Evolutionary conservation across 78 protist genomes (phyloP), one percentile per base, ranked within the genome.

Genomic region (Dictyostelium capitatum): DNA sequence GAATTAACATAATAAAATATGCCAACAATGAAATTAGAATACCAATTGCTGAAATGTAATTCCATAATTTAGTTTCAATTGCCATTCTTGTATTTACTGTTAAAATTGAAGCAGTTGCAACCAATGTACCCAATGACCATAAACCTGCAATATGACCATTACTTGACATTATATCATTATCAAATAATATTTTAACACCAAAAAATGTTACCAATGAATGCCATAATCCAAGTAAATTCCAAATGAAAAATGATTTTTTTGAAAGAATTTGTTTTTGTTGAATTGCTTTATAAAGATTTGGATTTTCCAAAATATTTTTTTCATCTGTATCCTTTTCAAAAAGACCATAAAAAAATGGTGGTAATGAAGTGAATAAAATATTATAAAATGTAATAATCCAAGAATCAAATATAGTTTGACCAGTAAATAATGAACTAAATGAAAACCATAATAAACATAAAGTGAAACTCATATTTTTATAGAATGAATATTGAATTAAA

Each of bases 401-500:
- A 3, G 80, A 56, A 78, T 97, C 98, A 74, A 87, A 98, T 10
- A 97, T 17, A 17, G 98, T 74, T 46, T 92, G 97, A 23, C 97
- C 98, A 7, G 98, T 79, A 81, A 77, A 96, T 15, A 57, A 46
- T n/a, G 20, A 32, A 83, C 8, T 83, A 83, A 92, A 81, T 9
- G 92, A 54, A 78, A 79, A 97, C 94, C 82, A 95, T 23, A 97
- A 20, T 19, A 91, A 92, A 15, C 90, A 50, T 1, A 96, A 46
- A 19, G 82, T 67, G 91, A 91, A 89, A 12, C 90, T 67, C 81
- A 97, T 59, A 83, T 98, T 97, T 82, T 98, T 98, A 91, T 98
- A 98, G 93, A 97, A 96, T 19, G 92, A 95, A 79, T 97, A 97
- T 46, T 95, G 91, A 62, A 98, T 92, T 28, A 97, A 54, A n/a